Percentiles rank a stretch among this genome's conserved stretches.
These are phyloP conservation scores for Candida michaelii DNA, from an alignment of 805 yeast genomes.

Conservation along the genomic window DNA sequence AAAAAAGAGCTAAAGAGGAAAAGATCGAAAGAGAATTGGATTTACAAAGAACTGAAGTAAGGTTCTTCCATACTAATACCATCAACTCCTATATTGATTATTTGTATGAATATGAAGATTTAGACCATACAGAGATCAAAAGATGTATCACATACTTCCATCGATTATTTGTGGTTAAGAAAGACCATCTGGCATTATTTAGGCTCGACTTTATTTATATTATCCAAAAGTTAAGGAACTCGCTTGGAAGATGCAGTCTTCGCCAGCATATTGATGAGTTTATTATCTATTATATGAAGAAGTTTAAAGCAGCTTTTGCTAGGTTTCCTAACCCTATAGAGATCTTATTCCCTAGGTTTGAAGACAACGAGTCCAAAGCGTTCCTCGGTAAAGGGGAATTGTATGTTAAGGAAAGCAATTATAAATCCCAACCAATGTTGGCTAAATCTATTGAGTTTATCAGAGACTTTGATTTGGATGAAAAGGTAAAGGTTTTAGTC, in stretches of 20 bases:
- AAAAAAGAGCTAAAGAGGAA: slow-evolving; percentile 33
- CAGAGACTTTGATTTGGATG: slow-evolving; percentile 38
- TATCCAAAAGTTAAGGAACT: slow-evolving; percentile 47
- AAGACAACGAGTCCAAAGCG: slow-evolving; percentile 43
- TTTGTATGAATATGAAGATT: slow-evolving; percentile 60
- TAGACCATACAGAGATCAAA: slow-evolving; percentile 59
- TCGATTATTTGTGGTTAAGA: slow-evolving; percentile 58
- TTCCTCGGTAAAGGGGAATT: slow-evolving; percentile 63
- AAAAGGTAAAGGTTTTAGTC: slow-evolving; percentile 50
- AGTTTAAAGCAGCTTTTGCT: slow-evolving; percentile 48
- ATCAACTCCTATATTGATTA: slow-evolving; percentile 66
- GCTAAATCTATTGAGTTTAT: slow-evolving; percentile 38
- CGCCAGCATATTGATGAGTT: slow-evolving; percentile 66
- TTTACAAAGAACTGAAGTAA: slow-evolving; percentile 38
- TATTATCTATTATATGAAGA: slow-evolving; percentile 62
- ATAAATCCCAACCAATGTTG: slow-evolving; percentile 24
- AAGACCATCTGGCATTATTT: slow-evolving; percentile 56
- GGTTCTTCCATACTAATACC: slow-evolving; percentile 56
- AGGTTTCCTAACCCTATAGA: slow-evolving; percentile 61
- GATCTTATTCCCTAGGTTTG: slow-evolving; percentile 61
- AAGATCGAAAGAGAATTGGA: slow-evolving; percentile 49
- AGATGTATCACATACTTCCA: slow-evolving; percentile 70
- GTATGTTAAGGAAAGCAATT: slow-evolving; percentile 19
- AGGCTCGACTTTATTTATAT: slow-evolving; percentile 75
- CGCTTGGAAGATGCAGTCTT: slow-evolving; percentile 48